Evolutionary conservation across 345 rosid species (phyloP).

Genomic region (Reutealis trisperma): DNA sequence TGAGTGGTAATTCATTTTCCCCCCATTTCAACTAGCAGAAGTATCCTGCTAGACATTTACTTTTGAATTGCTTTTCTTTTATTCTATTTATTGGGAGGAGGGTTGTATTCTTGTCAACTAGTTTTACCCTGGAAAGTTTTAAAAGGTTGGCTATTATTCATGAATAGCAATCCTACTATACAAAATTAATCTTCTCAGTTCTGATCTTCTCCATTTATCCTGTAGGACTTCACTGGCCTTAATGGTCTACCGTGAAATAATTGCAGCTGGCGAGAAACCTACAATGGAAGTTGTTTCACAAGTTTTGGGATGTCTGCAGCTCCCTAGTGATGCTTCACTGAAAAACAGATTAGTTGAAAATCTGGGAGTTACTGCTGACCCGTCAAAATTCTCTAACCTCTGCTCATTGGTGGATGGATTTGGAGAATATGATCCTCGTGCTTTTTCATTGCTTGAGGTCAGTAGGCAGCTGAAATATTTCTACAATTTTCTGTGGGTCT

Average conservation of each 20-base stretch:
- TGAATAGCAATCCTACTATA: neutral
- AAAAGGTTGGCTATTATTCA: neutral
- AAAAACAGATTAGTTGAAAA: slow-evolving; percentile 64
- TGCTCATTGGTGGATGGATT: slow-evolving; percentile 81
- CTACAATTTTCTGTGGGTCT: slow-evolving; percentile 7
- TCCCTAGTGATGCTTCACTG: slow-evolving; percentile 66
- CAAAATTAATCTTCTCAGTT: slow-evolving; percentile 7
- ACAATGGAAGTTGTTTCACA: slow-evolving; percentile 78
- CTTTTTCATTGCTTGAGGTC: slow-evolving; percentile 89
- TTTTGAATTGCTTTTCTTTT: neutral
- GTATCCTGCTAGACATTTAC: slow-evolving; percentile 15
- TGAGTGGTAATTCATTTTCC: slow-evolving; percentile 59
- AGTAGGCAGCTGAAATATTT: slow-evolving; percentile 22
- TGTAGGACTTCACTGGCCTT: slow-evolving; percentile 78
- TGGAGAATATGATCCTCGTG: slow-evolving; percentile 95
- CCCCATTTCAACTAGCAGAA: slow-evolving; percentile 8
- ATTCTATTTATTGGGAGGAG: neutral
- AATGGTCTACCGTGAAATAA: slow-evolving; percentile 67
- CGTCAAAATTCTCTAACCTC: slow-evolving; percentile 54
- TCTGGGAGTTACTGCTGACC: slow-evolving; percentile 51
- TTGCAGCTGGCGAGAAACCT: slow-evolving; percentile 60
- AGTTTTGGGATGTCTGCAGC: slow-evolving; percentile 82
- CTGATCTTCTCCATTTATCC: slow-evolving; percentile 18
- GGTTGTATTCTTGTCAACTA: neutral
- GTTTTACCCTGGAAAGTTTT: neutral